Evolutionary conservation across 1,139 yeast species (phyloP), one percentile per base, ranked within the genome.

Genomic region (Diutina rugosa): DNA sequence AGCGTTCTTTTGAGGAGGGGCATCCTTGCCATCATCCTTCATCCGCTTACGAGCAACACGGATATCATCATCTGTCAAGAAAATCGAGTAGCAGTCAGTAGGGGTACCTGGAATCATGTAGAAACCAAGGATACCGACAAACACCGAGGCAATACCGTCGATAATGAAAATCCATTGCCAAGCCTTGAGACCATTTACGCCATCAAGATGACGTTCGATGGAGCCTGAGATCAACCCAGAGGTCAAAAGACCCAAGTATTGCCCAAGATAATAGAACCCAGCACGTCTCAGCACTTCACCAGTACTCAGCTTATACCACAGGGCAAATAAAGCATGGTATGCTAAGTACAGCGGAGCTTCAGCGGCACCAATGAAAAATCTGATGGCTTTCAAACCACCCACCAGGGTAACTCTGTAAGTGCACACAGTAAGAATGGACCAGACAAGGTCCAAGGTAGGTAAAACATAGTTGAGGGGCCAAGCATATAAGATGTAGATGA

Each of bases 101-200:
- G 93, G 93, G 45, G 87, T 83, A 54, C 90, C 91, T 2, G 93
- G 93, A 60, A 85, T 72, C 61, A 77, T 62, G 63, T 80, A 78
- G 62, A 82, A 75, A 0, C 90, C 91, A 59, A 82, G 67, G 28
- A 85, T 32, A 14, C 87, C 90, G 56, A 86, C 81, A 2, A 72
- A 79, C 41, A 84, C 63, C 2, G 90, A 80, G 48, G 84, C 73
- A 54, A 81, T 67, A 8, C 85, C 87, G 66, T 85, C 90, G 60
- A 85, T 76, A 58, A 86, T 78, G 64, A 82, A 85, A 69, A 83
- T 80, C 90, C 90, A 85, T 69, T 84, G 77, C 90, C 90, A 85
- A 12, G 87, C 82, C 44, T 70, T 75, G 44, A 81, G 69, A 1
- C 87, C 85, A 57, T 67, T 67, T 6, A 66, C 67, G 38, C 81